phyloP scores from a whole-genome alignment of 352 stramenopile genomes.

The Phytophthora capsici region DNA sequence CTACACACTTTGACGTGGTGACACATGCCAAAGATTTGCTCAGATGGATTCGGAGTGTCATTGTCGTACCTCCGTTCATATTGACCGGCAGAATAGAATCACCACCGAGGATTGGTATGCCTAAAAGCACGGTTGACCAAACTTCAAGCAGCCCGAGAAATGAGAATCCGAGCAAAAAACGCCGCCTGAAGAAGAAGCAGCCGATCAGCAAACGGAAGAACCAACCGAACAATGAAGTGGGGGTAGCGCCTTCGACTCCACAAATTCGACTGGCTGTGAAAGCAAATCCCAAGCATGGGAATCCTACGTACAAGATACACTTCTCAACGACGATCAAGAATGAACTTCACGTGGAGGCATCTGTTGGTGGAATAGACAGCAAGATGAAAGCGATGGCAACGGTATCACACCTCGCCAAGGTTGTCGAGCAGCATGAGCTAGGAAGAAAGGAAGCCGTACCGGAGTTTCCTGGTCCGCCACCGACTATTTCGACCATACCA shows the following conservation, averaged over 20 bases:
- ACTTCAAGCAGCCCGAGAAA: background rate
- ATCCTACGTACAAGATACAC: conserved; percentile 37
- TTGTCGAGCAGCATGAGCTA: conserved; percentile 22
- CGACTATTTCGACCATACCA: conserved; percentile 11
- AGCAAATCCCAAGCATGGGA: conserved; percentile 31
- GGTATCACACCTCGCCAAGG: conserved; percentile 29
- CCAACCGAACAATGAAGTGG: too few relatives aligned
- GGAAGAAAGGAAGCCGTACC: conserved; percentile 22
- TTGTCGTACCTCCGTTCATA: conserved; percentile 24
- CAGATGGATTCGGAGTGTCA: conserved; percentile 36
- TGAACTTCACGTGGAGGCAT: conserved; percentile 31
- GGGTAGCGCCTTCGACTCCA: background rate
- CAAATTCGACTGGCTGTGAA: conserved; percentile 41
- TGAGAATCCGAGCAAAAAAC: background rate
- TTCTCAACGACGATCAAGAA: conserved; percentile 28
- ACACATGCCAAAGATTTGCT: conserved; percentile 14
- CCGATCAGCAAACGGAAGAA: too few relatives aligned
- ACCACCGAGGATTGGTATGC: conserved; percentile 1
- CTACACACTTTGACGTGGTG: conserved; percentile 22
- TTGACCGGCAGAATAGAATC: conserved; percentile 1
- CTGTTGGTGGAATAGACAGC: conserved; percentile 36
- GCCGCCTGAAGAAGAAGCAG: background rate
- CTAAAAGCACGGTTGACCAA: background rate
- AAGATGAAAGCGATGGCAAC: conserved; percentile 36
- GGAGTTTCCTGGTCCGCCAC: conserved; percentile 16